A percentile compares a stretch with the other conserved stretches of the same genome.
Conservation (phyloP, 2,329 filamentous ascomycete genomes). For the Diaporthe longicolla region DNA sequence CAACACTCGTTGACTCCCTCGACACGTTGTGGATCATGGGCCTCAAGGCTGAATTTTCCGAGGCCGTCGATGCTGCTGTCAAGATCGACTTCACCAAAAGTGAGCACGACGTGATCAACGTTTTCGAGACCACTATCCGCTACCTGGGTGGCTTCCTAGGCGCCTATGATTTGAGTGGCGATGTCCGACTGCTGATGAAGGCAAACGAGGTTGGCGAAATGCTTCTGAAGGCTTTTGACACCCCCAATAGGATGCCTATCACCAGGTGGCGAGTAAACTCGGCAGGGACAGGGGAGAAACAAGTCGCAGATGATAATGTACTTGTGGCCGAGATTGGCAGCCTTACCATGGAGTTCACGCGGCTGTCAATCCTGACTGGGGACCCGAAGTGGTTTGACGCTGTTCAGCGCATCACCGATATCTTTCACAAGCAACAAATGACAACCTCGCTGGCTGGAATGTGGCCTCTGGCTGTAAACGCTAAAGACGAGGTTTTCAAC, state of each 20-base stretch:
- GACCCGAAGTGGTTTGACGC: slow-evolving; percentile 52
- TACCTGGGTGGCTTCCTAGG: slow-evolving; percentile 42
- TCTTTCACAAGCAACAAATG: slow-evolving; percentile 41
- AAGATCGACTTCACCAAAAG: slow-evolving; percentile 39
- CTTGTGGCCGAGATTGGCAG: slow-evolving; percentile 51
- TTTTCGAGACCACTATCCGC: slow-evolving; percentile 54
- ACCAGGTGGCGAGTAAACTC: slow-evolving; percentile 47
- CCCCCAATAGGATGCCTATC: slow-evolving; percentile 51
- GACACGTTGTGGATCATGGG: slow-evolving; percentile 43
- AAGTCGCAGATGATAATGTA: slow-evolving; percentile 44
- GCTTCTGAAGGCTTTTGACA: slow-evolving; percentile 52
- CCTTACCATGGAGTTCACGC: slow-evolving; percentile 52
- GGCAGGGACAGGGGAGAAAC: slow-evolving; percentile 45
- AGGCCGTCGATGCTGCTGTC: slow-evolving; percentile 33
- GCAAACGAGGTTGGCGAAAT: slow-evolving; percentile 58
- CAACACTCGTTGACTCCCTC: slow-evolving; percentile 41
- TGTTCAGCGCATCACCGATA: slow-evolving; percentile 48
- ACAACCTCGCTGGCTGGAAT: slow-evolving; percentile 37
- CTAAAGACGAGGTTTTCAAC: slow-evolving; percentile 37
- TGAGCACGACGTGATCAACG: slow-evolving; percentile 35
- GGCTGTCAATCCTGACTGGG: slow-evolving; percentile 50
- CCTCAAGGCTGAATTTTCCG: slow-evolving; percentile 36
- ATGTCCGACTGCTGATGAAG: slow-evolving; percentile 54
- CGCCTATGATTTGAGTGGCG: slow-evolving; percentile 47
- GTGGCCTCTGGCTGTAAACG: slow-evolving; percentile 41